These are phyloP conservation scores for Tripterygium wilfordii DNA, from an alignment of 177 flowering plant species.

Conservation along the genomic window DNA sequence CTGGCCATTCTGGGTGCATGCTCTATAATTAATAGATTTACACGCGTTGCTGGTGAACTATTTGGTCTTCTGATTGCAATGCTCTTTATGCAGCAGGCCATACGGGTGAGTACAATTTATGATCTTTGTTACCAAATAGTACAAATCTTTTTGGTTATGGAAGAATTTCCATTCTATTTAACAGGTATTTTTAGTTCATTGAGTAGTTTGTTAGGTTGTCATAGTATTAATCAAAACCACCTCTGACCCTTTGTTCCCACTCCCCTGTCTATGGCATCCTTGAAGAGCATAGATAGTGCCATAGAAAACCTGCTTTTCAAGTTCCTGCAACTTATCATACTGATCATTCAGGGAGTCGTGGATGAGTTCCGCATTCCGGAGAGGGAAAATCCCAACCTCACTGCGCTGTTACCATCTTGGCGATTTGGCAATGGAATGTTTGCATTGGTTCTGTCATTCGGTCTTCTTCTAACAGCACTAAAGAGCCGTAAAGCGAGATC, in stretches of 20 bases:
- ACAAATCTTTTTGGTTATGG: too few relatives aligned
- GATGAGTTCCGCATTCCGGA: constrained; percentile 82
- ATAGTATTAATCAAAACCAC: too few relatives aligned
- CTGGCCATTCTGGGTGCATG: constrained; percentile 88
- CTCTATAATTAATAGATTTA: constrained; percentile 90
- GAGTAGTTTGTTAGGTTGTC: too few relatives aligned
- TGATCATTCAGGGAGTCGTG: constrained; percentile 78
- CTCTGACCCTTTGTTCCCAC: too few relatives aligned
- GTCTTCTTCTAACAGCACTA: constrained; percentile 80
- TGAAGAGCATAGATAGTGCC: too few relatives aligned
- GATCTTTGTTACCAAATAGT: neutral
- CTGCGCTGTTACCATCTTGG: constrained; percentile 68
- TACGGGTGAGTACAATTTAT: constrained; percentile 48
- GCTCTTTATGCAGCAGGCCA: constrained; percentile 98
- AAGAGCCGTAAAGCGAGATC: constrained; percentile 95
- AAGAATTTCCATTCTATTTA: too few relatives aligned
- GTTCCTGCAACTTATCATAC: too few relatives aligned
- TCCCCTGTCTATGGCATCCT: too few relatives aligned
- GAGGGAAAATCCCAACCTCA: constrained; percentile 55
- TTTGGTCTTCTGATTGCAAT: constrained; percentile 93
- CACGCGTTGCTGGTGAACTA: constrained; percentile 93
- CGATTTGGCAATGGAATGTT: constrained; percentile 98
- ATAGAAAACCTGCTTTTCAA: too few relatives aligned
- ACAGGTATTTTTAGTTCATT: too few relatives aligned
- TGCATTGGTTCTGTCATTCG: constrained; percentile 89